Base-by-base conservation (phyloP, 2,329 filamentous ascomycete species). In the Ceratocystis cacaofunesta region DNA sequence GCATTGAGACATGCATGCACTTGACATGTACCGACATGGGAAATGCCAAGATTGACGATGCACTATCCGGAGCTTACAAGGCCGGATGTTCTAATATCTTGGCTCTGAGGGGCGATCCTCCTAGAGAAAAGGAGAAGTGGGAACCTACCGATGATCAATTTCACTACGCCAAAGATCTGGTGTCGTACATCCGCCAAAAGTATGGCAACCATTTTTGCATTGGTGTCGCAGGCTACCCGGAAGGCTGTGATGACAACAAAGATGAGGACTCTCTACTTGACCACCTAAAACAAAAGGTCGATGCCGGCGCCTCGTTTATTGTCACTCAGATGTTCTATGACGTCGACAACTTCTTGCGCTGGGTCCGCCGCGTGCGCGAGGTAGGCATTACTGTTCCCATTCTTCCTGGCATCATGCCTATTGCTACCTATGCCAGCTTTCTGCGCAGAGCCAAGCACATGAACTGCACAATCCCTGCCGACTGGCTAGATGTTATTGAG, bases 321-420 rank as follows among this genome's bases (percentile, higher is more conserved):
- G 89, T 99, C 64, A 97, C 94, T 0, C 94, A 99, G 78, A 99
- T 99, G 94, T 97, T 97, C 77, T 99, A 99, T 79, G 92, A 99
- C 72, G 92, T 85, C 62, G 92, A 99, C 72, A 92, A 94, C 73
- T 99, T 99, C 76, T 77, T 97, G 64, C 83, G 86, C 64, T 99
- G 94, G 94, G 88, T 95, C 46, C 80, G 83, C 70, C 94, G 89
- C 74, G 91, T 92, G 67, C 87, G 92, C 62, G 90, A 86, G 63
- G 86, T 85, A 72, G 94, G 94, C 61, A 92, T 99, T 72, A 86
- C 78, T 30, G 80, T 94, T 41, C 89, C 89, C 17, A 94, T 95
- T 70, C 83, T 95, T 61, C 88, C 89, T 2, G 91, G 90, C 28
- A 92, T 92, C 73, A 92, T 95, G 87, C 74, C 78, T 66, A 97